Evolutionary conservation across 2,329 filamentous ascomycete species (phyloP).

Genomic region (Fusarium sp.): DNA sequence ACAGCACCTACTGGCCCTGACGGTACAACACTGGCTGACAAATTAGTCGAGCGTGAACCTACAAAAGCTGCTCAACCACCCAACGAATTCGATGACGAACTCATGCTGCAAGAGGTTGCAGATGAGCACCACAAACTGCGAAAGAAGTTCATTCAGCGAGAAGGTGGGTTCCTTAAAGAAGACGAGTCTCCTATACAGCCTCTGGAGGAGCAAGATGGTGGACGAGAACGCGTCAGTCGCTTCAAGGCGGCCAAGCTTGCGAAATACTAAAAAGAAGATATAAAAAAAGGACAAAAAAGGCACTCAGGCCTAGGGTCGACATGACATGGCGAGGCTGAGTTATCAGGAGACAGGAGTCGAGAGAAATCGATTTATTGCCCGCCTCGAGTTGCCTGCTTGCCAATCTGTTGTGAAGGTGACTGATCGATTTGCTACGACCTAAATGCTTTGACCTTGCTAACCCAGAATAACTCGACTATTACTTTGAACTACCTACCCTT

Average conservation of each 20-base stretch:
- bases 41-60: constrained; percentile 65
- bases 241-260: constrained; percentile 78
- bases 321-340: constrained; percentile 10
- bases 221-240: constrained; percentile 72
- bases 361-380: constrained; percentile 46
- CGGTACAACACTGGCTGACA: constrained; percentile 68
- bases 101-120: constrained; percentile 81
- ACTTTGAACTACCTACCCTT: background rate
- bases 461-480: background rate
- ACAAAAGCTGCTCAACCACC: constrained; percentile 52
- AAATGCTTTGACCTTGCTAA: constrained; percentile 17
- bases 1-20: constrained; percentile 61
- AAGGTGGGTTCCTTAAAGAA: constrained; percentile 83
- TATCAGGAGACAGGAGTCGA: constrained; percentile 41
- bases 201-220: constrained; percentile 74
- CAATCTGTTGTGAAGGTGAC: constrained; percentile 34
- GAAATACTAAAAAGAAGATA: constrained; percentile 55
- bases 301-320: constrained; percentile 13
- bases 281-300: constrained; percentile 9
- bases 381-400: constrained; percentile 19
- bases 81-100: constrained; percentile 74
- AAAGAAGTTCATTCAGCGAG: constrained; percentile 82
- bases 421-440: constrained; percentile 17
- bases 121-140: constrained; percentile 85
- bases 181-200: constrained; percentile 75